Percentiles rank a stretch among this genome's conserved stretches.
Evolutionary conservation across 805 yeast species (phyloP).

Genomic region (Sugiyamaella qingdaonensis): DNA sequence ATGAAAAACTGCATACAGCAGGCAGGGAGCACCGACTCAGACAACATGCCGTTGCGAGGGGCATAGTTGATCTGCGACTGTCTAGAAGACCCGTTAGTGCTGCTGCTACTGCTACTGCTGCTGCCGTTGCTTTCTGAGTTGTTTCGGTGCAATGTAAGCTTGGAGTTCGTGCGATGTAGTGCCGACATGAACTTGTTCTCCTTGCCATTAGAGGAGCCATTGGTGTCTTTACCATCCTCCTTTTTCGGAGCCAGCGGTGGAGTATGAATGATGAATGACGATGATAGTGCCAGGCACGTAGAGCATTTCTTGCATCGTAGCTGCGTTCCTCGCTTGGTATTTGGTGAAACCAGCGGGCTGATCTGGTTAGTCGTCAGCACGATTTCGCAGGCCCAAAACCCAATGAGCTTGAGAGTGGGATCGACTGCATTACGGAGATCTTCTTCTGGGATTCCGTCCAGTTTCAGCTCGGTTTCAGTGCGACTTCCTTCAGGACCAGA

Average conservation of each 20-base stretch:
- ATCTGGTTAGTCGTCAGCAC: slow-evolving; percentile 1
- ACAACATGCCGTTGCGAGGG: slow-evolving; percentile 21
- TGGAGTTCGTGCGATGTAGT: slow-evolving; percentile 10
- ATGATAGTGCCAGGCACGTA: slow-evolving; percentile 57
- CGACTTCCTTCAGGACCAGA: background rate
- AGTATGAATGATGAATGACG: slow-evolving; percentile 58
- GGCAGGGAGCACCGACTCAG: slow-evolving; percentile 21
- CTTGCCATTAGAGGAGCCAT: slow-evolving; percentile 13
- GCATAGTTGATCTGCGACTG: slow-evolving; percentile 11
- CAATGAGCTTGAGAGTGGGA: slow-evolving; percentile 5
- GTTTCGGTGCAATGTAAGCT: slow-evolving; percentile 1
- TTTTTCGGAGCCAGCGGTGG: slow-evolving; percentile 29
- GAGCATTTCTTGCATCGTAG: slow-evolving; percentile 84
- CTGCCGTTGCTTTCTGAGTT: background rate
- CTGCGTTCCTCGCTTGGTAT: slow-evolving; percentile 24
- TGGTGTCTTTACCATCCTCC: slow-evolving; percentile 36
- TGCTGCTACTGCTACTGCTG: background rate
- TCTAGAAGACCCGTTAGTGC: background rate
- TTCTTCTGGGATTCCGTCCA: slow-evolving; percentile 7
- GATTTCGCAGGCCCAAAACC: slow-evolving; percentile 11
- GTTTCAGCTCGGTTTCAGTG: background rate
- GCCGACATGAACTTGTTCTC: slow-evolving; percentile 1
- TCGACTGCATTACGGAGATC: background rate
- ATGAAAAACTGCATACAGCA: slow-evolving; percentile 79
- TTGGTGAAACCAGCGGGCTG: background rate